These are phyloP conservation scores for Bifiguratus adelaidae DNA, from an alignment of 192 early-diverging fungal species.

Conservation along the genomic window DNA sequence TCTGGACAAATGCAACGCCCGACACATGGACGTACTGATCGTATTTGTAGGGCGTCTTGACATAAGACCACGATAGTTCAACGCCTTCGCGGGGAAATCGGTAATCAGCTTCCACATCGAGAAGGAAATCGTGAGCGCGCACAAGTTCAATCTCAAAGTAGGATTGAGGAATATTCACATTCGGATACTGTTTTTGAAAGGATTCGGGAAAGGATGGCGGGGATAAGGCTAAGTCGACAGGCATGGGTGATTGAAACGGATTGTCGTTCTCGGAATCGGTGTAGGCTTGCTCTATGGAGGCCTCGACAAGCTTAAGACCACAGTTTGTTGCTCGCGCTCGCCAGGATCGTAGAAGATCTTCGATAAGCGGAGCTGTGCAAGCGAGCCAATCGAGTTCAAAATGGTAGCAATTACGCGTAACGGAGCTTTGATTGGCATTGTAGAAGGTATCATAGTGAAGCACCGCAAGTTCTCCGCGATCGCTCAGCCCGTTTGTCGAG, in stretches of 20 bases:
- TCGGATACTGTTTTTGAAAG: conserved; percentile 15
- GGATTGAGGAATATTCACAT: conserved; percentile 30
- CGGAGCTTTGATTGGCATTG: conserved; percentile 72
- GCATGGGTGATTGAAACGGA: conserved; percentile 77
- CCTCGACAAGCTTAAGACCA: conserved; percentile 85
- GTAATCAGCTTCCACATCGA: conserved; percentile 87
- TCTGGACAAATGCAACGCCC: conserved; percentile 89
- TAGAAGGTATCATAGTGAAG: conserved; percentile 87
- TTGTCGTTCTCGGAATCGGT: conserved; percentile 62
- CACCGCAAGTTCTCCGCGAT: conserved; percentile 71
- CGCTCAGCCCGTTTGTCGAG: conserved; percentile 58
- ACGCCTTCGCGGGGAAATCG: conserved; percentile 19
- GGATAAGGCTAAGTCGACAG: conserved; percentile 42
- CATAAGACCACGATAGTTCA: conserved; percentile 46
- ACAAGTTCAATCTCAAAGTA: conserved; percentile 78
- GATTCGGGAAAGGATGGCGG: conserved; percentile 49
- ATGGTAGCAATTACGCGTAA: conserved; percentile 79
- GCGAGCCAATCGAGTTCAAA: conserved; percentile 93
- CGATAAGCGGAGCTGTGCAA: conserved; percentile 80
- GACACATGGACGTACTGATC: conserved; percentile 88
- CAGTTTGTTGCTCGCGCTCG: conserved; percentile 69
- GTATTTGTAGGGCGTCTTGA: conserved; percentile 54
- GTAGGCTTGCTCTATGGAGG: conserved; percentile 63
- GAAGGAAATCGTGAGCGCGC: conserved; percentile 71
- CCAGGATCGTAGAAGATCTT: conserved; percentile 81